Conservation (phyloP, 805 yeast species). For the Wickerhamiella musiphila region DNA sequence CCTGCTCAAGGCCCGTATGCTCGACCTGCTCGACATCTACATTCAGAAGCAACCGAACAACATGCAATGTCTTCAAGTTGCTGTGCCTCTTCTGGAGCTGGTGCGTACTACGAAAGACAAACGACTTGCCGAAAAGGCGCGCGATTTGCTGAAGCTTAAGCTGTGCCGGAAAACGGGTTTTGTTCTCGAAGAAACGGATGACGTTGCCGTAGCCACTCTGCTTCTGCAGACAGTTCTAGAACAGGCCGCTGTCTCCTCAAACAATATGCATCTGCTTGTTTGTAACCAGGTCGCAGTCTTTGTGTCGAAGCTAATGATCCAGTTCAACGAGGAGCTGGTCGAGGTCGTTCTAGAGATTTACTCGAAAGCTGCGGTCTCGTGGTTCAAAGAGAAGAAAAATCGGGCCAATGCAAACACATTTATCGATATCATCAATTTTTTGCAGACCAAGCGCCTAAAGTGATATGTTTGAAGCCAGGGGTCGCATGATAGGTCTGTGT, state of each 20-base stretch:
- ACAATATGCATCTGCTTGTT: conserved; percentile 35
- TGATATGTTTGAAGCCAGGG: too few species aligned
- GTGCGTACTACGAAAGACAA: conserved; percentile 54
- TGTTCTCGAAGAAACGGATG: conserved; percentile 7
- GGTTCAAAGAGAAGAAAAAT: conserved; percentile 36
- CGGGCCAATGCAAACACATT: conserved; percentile 41
- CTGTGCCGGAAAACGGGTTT: conserved; percentile 13
- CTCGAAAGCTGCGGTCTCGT: conserved; percentile 33
- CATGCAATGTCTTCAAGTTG: conserved; percentile 22
- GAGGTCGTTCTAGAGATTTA: conserved; percentile 39
- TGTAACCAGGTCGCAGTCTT: conserved; percentile 52
- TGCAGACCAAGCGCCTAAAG: conserved; percentile 26
- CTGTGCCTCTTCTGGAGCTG: conserved; percentile 40
- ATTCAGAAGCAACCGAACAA: conserved; percentile 28
- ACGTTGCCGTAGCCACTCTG: conserved; percentile 11
- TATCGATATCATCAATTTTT: conserved; percentile 70
- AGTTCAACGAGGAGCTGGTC: conserved; percentile 15
- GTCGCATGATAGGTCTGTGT: too few species aligned
- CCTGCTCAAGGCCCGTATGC: conserved; percentile 56
- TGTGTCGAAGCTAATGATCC: conserved; percentile 37
- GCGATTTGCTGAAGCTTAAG: conserved; percentile 39
- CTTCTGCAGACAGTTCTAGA: conserved; percentile 21
- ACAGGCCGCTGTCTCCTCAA: conserved; percentile 27
- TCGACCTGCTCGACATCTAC: conserved; percentile 60
- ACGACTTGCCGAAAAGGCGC: conserved; percentile 55